These are phyloP conservation scores for Balakata baccata DNA, from an alignment of 345 rosid species.

Conservation along the genomic window DNA sequence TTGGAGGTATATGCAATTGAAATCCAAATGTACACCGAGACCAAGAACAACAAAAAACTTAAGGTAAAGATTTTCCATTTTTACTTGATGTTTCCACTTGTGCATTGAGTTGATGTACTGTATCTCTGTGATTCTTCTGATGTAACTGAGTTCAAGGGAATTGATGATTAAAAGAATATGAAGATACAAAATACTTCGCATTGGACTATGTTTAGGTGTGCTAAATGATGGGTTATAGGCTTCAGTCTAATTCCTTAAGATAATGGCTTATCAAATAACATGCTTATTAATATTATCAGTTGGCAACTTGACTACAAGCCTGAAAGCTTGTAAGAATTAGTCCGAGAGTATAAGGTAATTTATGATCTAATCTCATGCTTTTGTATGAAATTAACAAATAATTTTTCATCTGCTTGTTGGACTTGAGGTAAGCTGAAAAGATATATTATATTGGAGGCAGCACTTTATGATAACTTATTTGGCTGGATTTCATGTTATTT, in stretches of 20 bases:
- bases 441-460: too few species aligned
- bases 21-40: constrained; percentile 96
- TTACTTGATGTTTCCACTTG: not conserved
- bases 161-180: too few species aligned
- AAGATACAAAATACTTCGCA: too few species aligned
- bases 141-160: not conserved
- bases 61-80: constrained; percentile 48
- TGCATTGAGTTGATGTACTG: not conserved
- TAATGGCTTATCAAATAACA: too few species aligned
- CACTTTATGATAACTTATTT: not conserved
- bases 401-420: not conserved
- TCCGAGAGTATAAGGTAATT: not conserved
- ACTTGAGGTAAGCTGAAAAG: not conserved
- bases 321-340: too few species aligned
- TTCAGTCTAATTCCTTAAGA: too few species aligned
- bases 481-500: not conserved
- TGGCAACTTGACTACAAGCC: too few species aligned
- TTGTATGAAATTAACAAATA: not conserved
- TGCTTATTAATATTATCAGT: too few species aligned
- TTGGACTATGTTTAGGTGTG: too few species aligned
- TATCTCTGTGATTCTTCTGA: not conserved
- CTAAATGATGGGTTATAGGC: too few species aligned
- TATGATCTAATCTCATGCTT: not conserved
- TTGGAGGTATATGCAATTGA: constrained; percentile 97
- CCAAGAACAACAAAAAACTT: constrained; percentile 95